Conservation (phyloP, 805 yeast genomes). For the Torulaspora microellipsoides region DNA sequence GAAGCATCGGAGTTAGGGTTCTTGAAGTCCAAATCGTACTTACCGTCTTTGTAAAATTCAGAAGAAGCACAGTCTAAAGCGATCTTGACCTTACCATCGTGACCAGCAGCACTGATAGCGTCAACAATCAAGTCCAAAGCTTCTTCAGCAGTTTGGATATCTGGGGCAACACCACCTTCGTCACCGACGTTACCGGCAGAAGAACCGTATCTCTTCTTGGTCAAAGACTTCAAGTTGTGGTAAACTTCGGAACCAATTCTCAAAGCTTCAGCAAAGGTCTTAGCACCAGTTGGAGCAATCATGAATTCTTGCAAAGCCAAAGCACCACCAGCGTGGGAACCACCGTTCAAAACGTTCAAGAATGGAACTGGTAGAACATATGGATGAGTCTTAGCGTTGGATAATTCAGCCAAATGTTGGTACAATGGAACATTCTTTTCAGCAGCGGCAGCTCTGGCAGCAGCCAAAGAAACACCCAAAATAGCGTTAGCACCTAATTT, state of each 20-base stretch:
- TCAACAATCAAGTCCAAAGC: slow-evolving; percentile 90
- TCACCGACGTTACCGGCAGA: slow-evolving; percentile 99
- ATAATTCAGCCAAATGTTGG: slow-evolving; percentile 78
- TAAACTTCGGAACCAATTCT: slow-evolving; percentile 97
- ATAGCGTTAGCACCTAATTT: slow-evolving; percentile 98
- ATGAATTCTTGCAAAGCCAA: slow-evolving; percentile 99
- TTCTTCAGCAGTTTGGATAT: slow-evolving; percentile 90
- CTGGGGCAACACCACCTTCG: slow-evolving; percentile 99
- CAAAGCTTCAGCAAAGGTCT: slow-evolving; percentile 88
- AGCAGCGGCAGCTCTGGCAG: slow-evolving; percentile 97
- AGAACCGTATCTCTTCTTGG: slow-evolving; percentile 94
- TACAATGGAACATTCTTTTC: slow-evolving; percentile 90
- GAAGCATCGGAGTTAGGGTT: slow-evolving; percentile 87
- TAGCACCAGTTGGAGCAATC: slow-evolving; percentile 95
- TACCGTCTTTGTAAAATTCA: slow-evolving; percentile 95
- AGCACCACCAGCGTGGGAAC: slow-evolving; percentile 99
- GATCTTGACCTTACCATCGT: slow-evolving; percentile 86
- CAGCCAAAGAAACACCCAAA: slow-evolving; percentile 96
- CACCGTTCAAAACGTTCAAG: slow-evolving; percentile 99
- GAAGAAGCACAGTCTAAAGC: slow-evolving; percentile 97
- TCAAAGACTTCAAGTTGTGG: slow-evolving; percentile 89
- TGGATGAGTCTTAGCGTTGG: slow-evolving; percentile 68
- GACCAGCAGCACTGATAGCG: slow-evolving; percentile 92
- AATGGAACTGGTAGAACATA: slow-evolving; percentile 97
- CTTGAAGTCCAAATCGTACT: slow-evolving; percentile 98